A percentile compares a stretch with the other conserved stretches of the same genome.
Conservation (phyloP, 192 early-diverging fungal genomes). For the Linnemannia zychae region DNA sequence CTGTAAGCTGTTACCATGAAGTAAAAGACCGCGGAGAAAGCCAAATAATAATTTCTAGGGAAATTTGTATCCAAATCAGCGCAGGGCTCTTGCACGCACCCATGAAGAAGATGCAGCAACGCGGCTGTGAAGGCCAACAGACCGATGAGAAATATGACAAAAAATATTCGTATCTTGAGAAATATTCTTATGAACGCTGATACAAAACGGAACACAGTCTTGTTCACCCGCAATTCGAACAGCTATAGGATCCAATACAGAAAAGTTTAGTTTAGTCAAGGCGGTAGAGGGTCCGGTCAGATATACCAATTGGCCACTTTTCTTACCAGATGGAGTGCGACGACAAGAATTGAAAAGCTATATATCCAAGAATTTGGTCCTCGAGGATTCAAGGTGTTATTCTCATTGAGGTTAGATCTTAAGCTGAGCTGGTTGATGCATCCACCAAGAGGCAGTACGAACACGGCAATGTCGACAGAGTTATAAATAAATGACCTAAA, state of each 20-base stretch:
- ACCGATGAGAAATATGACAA: neutral
- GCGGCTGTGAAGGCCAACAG: neutral
- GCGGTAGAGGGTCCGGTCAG: neutral
- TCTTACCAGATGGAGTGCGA: neutral
- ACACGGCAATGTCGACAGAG: neutral
- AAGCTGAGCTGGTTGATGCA: neutral
- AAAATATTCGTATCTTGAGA: neutral
- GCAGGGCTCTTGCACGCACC: no score
- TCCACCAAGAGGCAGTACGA: neutral
- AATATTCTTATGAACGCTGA: neutral
- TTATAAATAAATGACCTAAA: neutral
- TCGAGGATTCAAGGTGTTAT: neutral
- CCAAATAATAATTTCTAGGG: no score
- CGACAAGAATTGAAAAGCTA: neutral
- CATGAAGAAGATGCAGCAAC: neutral
- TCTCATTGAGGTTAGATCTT: neutral
- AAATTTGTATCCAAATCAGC: no score
- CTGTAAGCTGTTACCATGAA: no score
- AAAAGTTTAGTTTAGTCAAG: neutral
- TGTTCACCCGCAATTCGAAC: slow-evolving; percentile 4
- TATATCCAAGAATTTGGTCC: neutral
- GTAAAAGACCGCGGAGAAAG: no score
- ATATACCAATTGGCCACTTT: neutral
- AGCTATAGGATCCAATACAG: neutral
- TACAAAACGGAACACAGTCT: neutral